Percentiles rank a stretch among this genome's conserved stretches.
These are phyloP conservation scores for Paracoccidioides lutzii DNA, from an alignment of 2,329 filamentous ascomycete species.

Conservation along the genomic window DNA sequence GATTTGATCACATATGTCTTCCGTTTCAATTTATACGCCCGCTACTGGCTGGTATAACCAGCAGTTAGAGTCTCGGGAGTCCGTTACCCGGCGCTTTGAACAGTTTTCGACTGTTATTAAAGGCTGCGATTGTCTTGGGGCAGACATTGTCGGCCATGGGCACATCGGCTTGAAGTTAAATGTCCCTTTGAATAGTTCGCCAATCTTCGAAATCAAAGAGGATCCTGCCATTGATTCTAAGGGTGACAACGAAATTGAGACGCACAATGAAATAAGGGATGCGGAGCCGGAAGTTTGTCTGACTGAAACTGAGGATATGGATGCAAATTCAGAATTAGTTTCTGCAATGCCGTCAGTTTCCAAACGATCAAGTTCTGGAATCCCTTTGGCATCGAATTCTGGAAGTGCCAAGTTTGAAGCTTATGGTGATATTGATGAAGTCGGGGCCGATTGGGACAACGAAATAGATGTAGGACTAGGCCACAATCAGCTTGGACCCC, in stretches of 20 bases:
- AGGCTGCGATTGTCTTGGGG: not conserved
- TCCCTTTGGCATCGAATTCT: conserved; percentile 3
- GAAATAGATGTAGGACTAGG: conserved; percentile 9
- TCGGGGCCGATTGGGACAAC: conserved; percentile 7
- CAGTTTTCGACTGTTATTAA: conserved; percentile 1
- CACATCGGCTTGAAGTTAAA: not conserved
- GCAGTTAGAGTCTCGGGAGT: not conserved
- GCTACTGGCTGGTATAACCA: conserved; percentile 5
- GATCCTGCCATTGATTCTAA: not conserved
- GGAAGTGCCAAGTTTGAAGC: conserved; percentile 1
- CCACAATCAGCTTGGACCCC: not conserved
- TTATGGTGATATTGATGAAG: not conserved
- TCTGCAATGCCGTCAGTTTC: conserved; percentile 1
- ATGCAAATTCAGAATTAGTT: not conserved
- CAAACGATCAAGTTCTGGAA: not conserved
- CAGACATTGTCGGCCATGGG: not conserved
- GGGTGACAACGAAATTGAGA: not conserved
- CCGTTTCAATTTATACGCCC: conserved; percentile 2
- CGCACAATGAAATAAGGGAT: not conserved
- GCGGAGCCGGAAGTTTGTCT: not conserved
- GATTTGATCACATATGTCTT: conserved; percentile 2
- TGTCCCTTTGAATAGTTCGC: not conserved
- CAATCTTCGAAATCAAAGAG: not conserved
- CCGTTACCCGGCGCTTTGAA: not conserved
- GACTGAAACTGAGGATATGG: not conserved